Percentiles rank a stretch among this genome's conserved stretches.
Evolutionary conservation across 192 early-diverging fungal species (phyloP).

Genomic region (Dissophora ornata): DNA sequence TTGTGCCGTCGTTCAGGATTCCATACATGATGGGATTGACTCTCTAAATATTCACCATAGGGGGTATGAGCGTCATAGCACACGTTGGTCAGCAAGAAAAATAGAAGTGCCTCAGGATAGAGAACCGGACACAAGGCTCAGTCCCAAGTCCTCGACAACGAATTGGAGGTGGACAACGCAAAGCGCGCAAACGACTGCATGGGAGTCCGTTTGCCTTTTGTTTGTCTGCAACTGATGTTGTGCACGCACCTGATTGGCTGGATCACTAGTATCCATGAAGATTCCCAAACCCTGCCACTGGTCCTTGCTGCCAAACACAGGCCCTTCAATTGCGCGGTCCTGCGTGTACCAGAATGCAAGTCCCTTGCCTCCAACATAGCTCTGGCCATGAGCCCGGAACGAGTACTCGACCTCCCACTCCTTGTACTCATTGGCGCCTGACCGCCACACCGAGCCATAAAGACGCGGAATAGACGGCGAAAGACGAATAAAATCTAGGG

Average conservation of each 20-base stretch:
- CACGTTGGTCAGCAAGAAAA: not conserved
- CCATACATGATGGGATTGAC: slow-evolving; percentile 67
- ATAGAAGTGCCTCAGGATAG: not conserved
- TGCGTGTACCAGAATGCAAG: slow-evolving; percentile 86
- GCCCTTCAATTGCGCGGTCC: slow-evolving; percentile 40
- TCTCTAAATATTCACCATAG: slow-evolving; percentile 51
- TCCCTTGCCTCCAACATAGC: slow-evolving; percentile 74
- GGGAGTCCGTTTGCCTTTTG: too few relatives aligned
- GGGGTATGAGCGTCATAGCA: too few relatives aligned
- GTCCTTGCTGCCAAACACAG: slow-evolving; percentile 74
- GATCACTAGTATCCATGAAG: slow-evolving; percentile 72
- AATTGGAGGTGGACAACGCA: slow-evolving; percentile 11
- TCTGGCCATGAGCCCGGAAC: slow-evolving; percentile 68
- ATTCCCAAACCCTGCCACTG: slow-evolving; percentile 74
- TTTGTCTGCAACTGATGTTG: too few relatives aligned
- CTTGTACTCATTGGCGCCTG: slow-evolving; percentile 65
- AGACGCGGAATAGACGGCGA: slow-evolving; percentile 68
- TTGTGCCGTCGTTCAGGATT: slow-evolving; percentile 71
- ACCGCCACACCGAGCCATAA: slow-evolving; percentile 71
- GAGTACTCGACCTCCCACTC: slow-evolving; percentile 80
- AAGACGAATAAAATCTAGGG: slow-evolving; percentile 67
- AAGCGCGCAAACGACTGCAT: not conserved
- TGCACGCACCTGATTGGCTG: slow-evolving; percentile 50
- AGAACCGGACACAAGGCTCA: not conserved
- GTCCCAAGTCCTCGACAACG: not conserved